Base-by-base conservation (phyloP, 345 rosid genomes). In the Dipteronia sinensis region DNA sequence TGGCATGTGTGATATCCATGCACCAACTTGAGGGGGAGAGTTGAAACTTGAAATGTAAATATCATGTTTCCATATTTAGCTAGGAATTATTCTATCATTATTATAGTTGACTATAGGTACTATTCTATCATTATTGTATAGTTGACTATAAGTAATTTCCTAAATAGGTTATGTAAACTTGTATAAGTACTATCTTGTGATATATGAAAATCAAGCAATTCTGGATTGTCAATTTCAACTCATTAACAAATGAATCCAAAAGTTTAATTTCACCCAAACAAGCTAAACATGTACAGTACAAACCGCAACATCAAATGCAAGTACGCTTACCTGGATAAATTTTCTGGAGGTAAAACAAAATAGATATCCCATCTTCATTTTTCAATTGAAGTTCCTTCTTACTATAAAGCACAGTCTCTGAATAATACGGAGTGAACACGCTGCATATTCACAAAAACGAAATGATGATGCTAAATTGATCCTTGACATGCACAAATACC, bases 281-380 rank as follows among this genome's bases (percentile, higher is more conserved):
- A 3, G 51, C 13, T 3, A 40, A 46, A 55, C 13, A 80, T 61
- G 40, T 65, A 44, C 27, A 65, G 29, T 65, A 67, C n/a, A 42
- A 77, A 38, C 40, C 25, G 56, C 42, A 73, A 67, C 19, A 69
- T 11, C 23, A 34, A 65, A 71, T 20, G 44, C 7, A 49, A 56
- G 12, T 55, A 29, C 27, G 27, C 42, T 67, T 87, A 95, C 99
- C 99, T 77, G 99, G 99, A 91, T 88, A 94, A 83, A 96, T 96
- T 86, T 96, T 96, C 91, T 96, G 99, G 71, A 96, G 99, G 83
- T 96, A 96, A 88, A 96, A 96, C 86, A 96, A 83, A 87, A 83
- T 81, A 44, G 99, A 94, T 85, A 96, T 96, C 63, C 99, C 99
- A 89, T 96, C 99, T 80, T 96, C 97, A 72, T 96, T 96, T 86